Conservation (phyloP, 73 alveolate genomes). For the Paramecium sonneborni region DNA sequence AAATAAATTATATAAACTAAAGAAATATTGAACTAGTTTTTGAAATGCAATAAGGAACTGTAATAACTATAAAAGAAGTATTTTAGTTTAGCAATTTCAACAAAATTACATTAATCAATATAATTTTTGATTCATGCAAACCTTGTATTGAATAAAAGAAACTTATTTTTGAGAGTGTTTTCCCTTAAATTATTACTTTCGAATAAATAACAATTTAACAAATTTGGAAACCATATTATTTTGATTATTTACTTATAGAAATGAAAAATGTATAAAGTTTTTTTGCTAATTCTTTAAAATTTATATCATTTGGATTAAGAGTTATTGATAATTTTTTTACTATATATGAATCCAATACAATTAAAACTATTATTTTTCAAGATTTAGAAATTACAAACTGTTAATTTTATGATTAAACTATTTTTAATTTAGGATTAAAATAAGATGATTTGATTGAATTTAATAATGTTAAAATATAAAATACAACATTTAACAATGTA, state of each 20-base stretch:
- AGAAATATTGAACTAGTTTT: neutral
- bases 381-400: neutral
- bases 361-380: neutral
- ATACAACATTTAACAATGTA: neutral
- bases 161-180: neutral
- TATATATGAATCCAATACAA: neutral
- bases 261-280: neutral
- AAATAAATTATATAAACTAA: neutral
- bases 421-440: neutral
- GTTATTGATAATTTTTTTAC: neutral
- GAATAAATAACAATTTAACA: neutral
- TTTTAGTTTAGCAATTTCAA: neutral
- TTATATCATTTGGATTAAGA: neutral
- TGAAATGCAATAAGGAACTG: neutral
- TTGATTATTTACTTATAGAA: neutral
- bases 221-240: neutral
- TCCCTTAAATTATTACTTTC: neutral
- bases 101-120: neutral
- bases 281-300: neutral
- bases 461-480: neutral
- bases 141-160: neutral
- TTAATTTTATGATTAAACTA: neutral
- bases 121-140: neutral
- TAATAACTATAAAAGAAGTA: neutral
- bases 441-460: neutral